A percentile compares a stretch with the other conserved stretches of the same genome.
Conservation (phyloP, 441 rosid genomes). For the Syzygium syzygioides region DNA sequence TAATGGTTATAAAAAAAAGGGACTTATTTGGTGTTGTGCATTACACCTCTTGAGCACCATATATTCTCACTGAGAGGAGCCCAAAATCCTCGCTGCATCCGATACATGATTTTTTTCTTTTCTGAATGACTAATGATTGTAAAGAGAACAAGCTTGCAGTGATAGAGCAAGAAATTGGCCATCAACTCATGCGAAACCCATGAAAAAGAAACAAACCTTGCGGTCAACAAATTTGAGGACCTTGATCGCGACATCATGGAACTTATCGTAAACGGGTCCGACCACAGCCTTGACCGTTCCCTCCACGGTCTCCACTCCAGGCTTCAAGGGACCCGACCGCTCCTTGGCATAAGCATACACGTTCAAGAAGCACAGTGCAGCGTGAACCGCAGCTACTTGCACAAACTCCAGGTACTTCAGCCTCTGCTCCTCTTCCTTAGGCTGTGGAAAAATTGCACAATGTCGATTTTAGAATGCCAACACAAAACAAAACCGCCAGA, state of each 20-base stretch:
- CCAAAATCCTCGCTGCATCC: no score
- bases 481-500: neutral
- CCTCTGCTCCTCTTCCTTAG: slow-evolving; percentile 45
- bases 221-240: slow-evolving; percentile 80
- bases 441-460: slow-evolving; percentile 7
- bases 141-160: neutral
- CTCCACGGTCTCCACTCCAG: slow-evolving; percentile 84
- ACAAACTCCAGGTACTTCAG: slow-evolving; percentile 81
- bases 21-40: neutral
- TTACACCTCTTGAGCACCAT: neutral
- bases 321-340: slow-evolving; percentile 74
- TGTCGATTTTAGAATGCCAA: neutral
- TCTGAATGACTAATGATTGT: neutral
- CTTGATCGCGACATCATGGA: slow-evolving; percentile 62
- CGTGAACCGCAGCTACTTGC: slow-evolving; percentile 71
- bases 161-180: neutral
- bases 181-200: neutral
- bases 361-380: slow-evolving; percentile 38
- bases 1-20: no score
- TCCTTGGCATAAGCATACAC: slow-evolving; percentile 79
- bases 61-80: neutral
- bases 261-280: slow-evolving; percentile 75
- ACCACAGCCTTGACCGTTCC: slow-evolving; percentile 82
- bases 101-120: no score
- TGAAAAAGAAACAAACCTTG: slow-evolving; percentile 34